Conservation (phyloP, 2,329 filamentous ascomycete species). For the Tricladium varicosporioides region DNA sequence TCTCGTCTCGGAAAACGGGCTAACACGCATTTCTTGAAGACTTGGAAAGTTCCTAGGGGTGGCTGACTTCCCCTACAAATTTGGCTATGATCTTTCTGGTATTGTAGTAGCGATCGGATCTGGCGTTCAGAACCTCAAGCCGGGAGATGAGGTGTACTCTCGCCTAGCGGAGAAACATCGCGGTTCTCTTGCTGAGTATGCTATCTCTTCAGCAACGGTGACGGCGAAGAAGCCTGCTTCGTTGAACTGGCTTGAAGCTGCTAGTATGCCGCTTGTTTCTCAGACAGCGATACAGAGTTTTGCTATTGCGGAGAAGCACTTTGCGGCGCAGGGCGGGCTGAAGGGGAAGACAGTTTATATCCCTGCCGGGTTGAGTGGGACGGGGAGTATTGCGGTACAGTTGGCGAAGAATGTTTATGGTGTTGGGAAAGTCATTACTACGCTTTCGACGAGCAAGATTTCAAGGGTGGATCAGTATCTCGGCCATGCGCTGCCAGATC, state of each 20-base stretch:
- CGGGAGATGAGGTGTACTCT: conserved; percentile 40
- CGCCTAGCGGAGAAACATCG: conserved; percentile 33
- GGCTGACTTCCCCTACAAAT: conserved; percentile 38
- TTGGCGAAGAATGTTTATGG: conserved; percentile 44
- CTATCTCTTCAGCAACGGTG: conserved; percentile 29
- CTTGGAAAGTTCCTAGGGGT: conserved; percentile 8
- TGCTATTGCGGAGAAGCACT: conserved; percentile 28
- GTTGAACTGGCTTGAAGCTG: conserved; percentile 40
- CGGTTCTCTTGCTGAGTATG: conserved; percentile 34
- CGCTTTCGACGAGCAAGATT: conserved; percentile 43
- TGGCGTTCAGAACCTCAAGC: conserved; percentile 36
- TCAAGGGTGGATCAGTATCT: conserved; percentile 37
- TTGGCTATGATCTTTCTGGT: conserved; percentile 44
- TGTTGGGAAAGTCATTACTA: conserved; percentile 44
- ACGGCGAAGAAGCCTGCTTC: conserved; percentile 40
- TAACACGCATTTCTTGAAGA: not conserved
- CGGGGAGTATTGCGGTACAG: conserved; percentile 40
- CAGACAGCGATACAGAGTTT: conserved; percentile 41
- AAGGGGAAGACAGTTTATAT: conserved; percentile 40
- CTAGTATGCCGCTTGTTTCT: conserved; percentile 40
- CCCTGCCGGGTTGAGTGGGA: conserved; percentile 39
- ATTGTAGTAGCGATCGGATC: conserved; percentile 37
- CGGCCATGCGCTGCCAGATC: conserved; percentile 39
- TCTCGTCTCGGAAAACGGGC: not conserved
- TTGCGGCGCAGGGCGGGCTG: conserved; percentile 30